Evolutionary conservation across 2,329 filamentous ascomycete genomes (phyloP).

Genomic region (Pestalotiopsis sp.): DNA sequence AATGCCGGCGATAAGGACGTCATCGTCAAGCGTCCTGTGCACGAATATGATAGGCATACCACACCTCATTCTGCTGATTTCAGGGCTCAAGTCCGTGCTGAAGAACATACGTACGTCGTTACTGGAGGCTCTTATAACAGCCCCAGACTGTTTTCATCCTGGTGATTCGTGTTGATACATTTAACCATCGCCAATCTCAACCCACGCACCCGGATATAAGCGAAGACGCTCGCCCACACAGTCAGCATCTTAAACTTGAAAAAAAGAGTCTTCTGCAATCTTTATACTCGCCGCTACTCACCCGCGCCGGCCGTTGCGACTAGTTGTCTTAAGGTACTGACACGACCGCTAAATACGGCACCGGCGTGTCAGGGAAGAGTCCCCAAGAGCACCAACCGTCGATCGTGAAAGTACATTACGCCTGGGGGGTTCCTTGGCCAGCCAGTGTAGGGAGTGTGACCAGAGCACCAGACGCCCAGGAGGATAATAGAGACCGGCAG

Average conservation of each 20-base stretch:
- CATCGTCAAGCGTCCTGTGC: neutral
- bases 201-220: neutral
- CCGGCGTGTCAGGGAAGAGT: conserved; percentile 15
- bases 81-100: neutral
- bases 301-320: conserved; percentile 10
- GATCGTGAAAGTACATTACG: neutral
- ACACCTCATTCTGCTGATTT: neutral
- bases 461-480: neutral
- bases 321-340: conserved; percentile 3
- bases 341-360: conserved; percentile 13
- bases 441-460: conserved; percentile 8
- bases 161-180: neutral
- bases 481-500: conserved; percentile 1
- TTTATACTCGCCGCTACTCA: conserved; percentile 9
- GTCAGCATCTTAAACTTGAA: neutral
- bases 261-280: neutral
- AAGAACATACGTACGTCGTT: neutral
- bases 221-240: neutral
- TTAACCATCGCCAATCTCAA: neutral
- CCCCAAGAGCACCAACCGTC: neutral
- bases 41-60: neutral
- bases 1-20: neutral
- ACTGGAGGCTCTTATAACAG: neutral
- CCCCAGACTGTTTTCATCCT: neutral
- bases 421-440: neutral